phyloP scores from a whole-genome alignment of 352 stramenopile species.

The Albugo candida region DNA sequence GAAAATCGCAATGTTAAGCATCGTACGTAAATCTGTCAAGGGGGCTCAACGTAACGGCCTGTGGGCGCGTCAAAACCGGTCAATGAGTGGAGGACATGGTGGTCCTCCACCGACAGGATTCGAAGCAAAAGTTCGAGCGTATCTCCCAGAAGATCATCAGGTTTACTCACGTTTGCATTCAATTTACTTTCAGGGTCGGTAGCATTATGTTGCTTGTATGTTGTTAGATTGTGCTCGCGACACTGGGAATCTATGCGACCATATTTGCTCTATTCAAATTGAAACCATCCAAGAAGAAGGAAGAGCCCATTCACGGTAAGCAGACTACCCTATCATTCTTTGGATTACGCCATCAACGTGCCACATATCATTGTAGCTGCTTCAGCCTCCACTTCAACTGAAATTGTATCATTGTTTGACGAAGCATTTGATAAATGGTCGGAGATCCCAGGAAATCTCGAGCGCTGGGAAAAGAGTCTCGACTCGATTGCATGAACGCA shows the following conservation, averaged over 20 bases:
- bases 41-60: too few species aligned
- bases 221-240: conserved; percentile 76
- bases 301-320: conserved; percentile 18
- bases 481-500: too few species aligned
- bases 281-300: conserved; percentile 59
- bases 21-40: too few species aligned
- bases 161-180: too few species aligned
- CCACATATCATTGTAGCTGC: conserved; percentile 7
- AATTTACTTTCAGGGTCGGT: too few species aligned
- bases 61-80: conserved; percentile 15
- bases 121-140: conserved; percentile 69
- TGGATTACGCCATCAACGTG: too few species aligned
- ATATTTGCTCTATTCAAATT: conserved; percentile 72
- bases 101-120: conserved; percentile 43
- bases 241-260: conserved; percentile 58
- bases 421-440: conserved; percentile 78
- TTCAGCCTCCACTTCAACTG: conserved; percentile 22
- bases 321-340: too few species aligned
- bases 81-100: conserved; percentile 48
- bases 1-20: too few species aligned
- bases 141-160: conserved; percentile 73
- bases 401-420: conserved; percentile 65
- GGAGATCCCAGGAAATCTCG: conserved; percentile 63
- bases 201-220: too few species aligned
- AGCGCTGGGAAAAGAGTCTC: conserved; percentile 77